These are phyloP conservation scores for Salvia hispanica DNA, from an alignment of 257 asterid genomes.

Conservation along the genomic window DNA sequence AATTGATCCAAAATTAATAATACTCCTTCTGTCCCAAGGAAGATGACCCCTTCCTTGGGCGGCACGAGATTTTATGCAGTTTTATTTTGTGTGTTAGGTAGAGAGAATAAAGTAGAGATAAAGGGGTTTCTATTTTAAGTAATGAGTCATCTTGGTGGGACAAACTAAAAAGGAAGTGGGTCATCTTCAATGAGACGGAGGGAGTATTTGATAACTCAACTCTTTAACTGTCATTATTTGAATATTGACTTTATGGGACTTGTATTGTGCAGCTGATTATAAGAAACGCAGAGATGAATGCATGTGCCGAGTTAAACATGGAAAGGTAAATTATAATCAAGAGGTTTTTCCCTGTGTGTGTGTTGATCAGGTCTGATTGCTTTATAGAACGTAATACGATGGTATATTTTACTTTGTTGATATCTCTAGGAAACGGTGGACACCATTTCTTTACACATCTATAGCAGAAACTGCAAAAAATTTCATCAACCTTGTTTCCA, in stretches of 20 bases:
- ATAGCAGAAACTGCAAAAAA: conserved; percentile 56
- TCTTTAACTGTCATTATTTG: not conserved
- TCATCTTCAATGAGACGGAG: too few species aligned
- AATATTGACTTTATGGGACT: too few species aligned
- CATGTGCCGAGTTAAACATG: conserved; percentile 39
- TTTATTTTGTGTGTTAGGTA: too few species aligned
- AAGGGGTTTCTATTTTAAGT: too few species aligned
- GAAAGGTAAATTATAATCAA: conserved; percentile 46
- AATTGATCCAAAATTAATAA: not conserved
- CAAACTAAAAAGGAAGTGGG: too few species aligned
- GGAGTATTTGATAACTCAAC: too few species aligned
- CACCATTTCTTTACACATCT: conserved; percentile 60
- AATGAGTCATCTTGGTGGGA: too few species aligned
- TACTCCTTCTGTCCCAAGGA: too few species aligned
- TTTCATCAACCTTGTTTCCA: conserved; percentile 52
- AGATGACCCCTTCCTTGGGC: too few species aligned
- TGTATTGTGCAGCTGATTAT: conserved; percentile 49
- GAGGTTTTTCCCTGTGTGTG: not conserved
- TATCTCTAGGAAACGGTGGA: conserved; percentile 68
- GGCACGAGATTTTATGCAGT: too few species aligned
- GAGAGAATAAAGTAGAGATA: too few species aligned
- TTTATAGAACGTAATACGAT: conserved; percentile 8
- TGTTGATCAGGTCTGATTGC: too few species aligned
- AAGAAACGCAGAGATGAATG: conserved; percentile 56
- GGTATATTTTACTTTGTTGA: not conserved